Evolutionary conservation across 2,329 filamentous ascomycete genomes (phyloP).

Genomic region (Didymella arachidicola): DNA sequence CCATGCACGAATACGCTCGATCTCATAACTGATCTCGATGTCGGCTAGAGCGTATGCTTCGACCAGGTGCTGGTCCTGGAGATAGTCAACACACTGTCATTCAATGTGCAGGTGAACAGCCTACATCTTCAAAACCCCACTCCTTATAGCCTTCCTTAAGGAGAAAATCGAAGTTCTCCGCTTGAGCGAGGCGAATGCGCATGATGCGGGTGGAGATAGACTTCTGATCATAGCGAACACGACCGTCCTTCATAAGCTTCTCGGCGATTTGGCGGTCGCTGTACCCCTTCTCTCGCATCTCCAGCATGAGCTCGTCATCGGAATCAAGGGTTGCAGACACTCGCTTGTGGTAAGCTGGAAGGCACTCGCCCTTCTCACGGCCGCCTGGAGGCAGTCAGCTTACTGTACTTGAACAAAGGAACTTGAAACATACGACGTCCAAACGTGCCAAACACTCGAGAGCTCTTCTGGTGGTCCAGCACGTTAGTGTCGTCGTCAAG

Average conservation of each 20-base stretch:
- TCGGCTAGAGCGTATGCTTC: slow-evolving; percentile 53
- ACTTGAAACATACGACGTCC: slow-evolving; percentile 26
- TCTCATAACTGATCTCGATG: slow-evolving; percentile 52
- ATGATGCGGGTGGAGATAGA: slow-evolving; percentile 58
- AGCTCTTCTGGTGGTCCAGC: slow-evolving; percentile 13
- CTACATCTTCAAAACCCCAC: slow-evolving; percentile 60
- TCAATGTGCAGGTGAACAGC: slow-evolving; percentile 13
- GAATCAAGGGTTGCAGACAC: slow-evolving; percentile 55
- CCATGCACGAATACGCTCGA: slow-evolving; percentile 52
- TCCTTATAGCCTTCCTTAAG: slow-evolving; percentile 58
- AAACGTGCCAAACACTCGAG: slow-evolving; percentile 34
- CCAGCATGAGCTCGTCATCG: slow-evolving; percentile 57
- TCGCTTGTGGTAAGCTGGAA: slow-evolving; percentile 53
- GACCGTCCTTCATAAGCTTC: slow-evolving; percentile 53
- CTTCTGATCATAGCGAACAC: slow-evolving; percentile 56
- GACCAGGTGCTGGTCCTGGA: slow-evolving; percentile 56
- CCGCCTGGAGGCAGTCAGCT: slow-evolving; percentile 1
- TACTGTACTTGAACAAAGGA: background rate
- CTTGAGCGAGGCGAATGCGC: slow-evolving; percentile 55
- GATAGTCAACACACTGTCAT: background rate
- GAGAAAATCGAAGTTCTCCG: slow-evolving; percentile 54
- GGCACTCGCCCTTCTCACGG: slow-evolving; percentile 43
- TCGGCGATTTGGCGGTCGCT: slow-evolving; percentile 56
- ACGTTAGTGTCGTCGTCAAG: slow-evolving; percentile 29
- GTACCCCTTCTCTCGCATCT: slow-evolving; percentile 54